phyloP scores from a whole-genome alignment of 805 yeast species.

The Saturnispora silvae region DNA sequence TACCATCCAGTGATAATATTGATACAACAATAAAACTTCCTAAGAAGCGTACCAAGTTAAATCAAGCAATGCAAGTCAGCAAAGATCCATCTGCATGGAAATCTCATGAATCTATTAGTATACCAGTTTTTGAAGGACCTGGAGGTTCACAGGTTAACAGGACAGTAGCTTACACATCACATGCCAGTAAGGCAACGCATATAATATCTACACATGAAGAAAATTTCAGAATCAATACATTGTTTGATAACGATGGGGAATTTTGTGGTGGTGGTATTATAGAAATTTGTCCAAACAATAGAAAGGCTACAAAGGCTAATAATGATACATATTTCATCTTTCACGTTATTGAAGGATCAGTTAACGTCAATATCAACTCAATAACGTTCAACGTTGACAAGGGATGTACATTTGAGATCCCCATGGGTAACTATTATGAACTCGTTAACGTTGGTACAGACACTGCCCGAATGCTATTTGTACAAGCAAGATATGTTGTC shows the following conservation, averaged over 20 bases:
- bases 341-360: conserved; percentile 58
- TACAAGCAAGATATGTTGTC: conserved; percentile 46
- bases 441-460: conserved; percentile 51
- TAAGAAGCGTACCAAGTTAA: not conserved
- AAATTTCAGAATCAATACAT: conserved; percentile 49
- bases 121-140: conserved; percentile 42
- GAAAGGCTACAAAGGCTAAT: conserved; percentile 50
- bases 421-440: conserved; percentile 65
- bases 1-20: not conserved
- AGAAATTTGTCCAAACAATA: conserved; percentile 50
- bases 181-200: conserved; percentile 37
- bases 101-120: conserved; percentile 27
- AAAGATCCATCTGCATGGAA: conserved; percentile 43
- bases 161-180: conserved; percentile 57
- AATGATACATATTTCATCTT: conserved; percentile 64
- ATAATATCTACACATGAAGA: conserved; percentile 33
- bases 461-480: conserved; percentile 60
- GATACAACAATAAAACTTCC: too few species aligned
- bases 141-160: conserved; percentile 35
- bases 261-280: conserved; percentile 67
- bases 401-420: conserved; percentile 77
- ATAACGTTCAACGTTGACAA: conserved; percentile 47
- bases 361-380: conserved; percentile 57
- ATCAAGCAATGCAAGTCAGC: not conserved
- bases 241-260: conserved; percentile 53